Evolutionary conservation across 345 rosid genomes (phyloP).

Genomic region (Salix viminalis): DNA sequence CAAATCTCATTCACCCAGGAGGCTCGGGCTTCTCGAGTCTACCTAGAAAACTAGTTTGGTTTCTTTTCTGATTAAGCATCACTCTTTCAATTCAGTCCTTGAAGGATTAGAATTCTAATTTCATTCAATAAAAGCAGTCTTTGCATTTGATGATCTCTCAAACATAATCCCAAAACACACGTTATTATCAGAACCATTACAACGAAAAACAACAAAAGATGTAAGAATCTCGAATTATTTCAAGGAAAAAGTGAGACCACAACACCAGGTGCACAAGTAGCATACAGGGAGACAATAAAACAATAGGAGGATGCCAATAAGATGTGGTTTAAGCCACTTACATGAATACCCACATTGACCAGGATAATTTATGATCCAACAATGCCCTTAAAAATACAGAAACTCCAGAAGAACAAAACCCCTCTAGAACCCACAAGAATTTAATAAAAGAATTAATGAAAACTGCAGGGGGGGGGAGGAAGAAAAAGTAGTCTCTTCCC

Average conservation of each 20-base stretch:
- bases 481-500: slow-evolving; percentile 9
- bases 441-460: slow-evolving; percentile 24
- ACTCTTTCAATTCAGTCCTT: too few species aligned
- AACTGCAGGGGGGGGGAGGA: background rate
- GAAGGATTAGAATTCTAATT: too few species aligned
- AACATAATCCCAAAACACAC: too few species aligned
- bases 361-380: slow-evolving; percentile 23
- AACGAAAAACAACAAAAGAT: background rate
- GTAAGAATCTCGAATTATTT: background rate
- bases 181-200: too few species aligned
- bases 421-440: slow-evolving; percentile 16
- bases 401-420: slow-evolving; percentile 9
- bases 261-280: background rate
- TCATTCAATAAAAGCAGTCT: too few species aligned
- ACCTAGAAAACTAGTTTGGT: too few species aligned
- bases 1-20: too few species aligned
- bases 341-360: slow-evolving; percentile 20
- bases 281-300: background rate
- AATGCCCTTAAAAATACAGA: slow-evolving; percentile 11
- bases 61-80: too few species aligned
- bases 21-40: too few species aligned
- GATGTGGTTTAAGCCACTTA: slow-evolving; percentile 10
- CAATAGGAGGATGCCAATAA: slow-evolving; percentile 3
- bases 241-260: background rate
- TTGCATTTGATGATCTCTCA: too few species aligned